Evolutionary conservation across 345 rosid species (phyloP).

Genomic region (Pseudoturritis turrita): DNA sequence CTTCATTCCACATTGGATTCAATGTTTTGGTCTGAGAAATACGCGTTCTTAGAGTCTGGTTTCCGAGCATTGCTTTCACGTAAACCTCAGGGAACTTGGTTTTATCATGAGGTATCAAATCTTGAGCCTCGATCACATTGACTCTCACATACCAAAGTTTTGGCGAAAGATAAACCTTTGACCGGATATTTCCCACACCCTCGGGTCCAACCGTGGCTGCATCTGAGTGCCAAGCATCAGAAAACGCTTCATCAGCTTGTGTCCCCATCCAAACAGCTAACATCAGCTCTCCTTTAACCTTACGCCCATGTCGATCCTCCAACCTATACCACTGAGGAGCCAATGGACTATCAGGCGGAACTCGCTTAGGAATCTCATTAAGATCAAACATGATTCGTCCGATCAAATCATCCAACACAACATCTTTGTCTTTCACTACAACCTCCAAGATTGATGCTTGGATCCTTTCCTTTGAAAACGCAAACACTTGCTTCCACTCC

Average conservation of each 20-base stretch:
- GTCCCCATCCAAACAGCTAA: constrained; percentile 99
- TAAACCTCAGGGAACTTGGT: constrained; percentile 77
- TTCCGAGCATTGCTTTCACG: constrained; percentile 62
- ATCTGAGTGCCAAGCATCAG: constrained; percentile 98
- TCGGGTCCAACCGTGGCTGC: constrained; percentile 71
- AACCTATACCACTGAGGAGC: constrained; percentile 97
- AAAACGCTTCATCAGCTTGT: constrained; percentile 95
- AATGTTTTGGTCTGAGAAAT: constrained; percentile 60
- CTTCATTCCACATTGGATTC: constrained; percentile 97
- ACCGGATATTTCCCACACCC: constrained; percentile 60
- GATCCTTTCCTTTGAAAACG: constrained; percentile 86
- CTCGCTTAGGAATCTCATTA: constrained; percentile 78
- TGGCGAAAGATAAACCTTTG: constrained; percentile 90
- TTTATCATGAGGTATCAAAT: constrained; percentile 68
- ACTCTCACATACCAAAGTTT: constrained; percentile 96
- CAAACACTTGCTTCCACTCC: constrained; percentile 96
- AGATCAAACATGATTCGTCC: constrained; percentile 73
- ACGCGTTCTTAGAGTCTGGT: constrained; percentile 62
- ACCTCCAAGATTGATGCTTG: constrained; percentile 86
- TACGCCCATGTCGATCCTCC: constrained; percentile 71
- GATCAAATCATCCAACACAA: constrained; percentile 74
- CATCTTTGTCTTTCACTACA: constrained; percentile 74
- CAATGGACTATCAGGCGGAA: constrained; percentile 92
- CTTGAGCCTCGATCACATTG: constrained; percentile 96
- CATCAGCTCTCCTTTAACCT: constrained; percentile 86